phyloP scores from a whole-genome alignment of 306 rosid genomes.

The Begonia peltatifolia region DNA sequence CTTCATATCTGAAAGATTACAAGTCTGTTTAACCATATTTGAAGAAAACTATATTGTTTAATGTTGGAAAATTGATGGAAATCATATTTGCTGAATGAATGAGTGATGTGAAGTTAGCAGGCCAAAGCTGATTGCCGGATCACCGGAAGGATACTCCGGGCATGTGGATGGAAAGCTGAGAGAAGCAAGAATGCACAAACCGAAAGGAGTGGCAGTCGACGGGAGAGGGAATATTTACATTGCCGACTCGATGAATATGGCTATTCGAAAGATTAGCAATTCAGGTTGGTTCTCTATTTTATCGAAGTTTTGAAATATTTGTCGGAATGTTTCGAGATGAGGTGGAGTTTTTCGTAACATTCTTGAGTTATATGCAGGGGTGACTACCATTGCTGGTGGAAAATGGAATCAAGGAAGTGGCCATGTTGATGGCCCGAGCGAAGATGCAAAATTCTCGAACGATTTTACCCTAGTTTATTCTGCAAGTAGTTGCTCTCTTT shows the following conservation, averaged over 20 bases:
- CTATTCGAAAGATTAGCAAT: conserved; percentile 82
- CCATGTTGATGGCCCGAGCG: conserved; percentile 97
- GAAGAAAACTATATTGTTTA: conserved; percentile 1
- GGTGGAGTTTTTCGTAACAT: no score
- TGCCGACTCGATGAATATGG: conserved; percentile 96
- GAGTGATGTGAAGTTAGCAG: conserved; percentile 56
- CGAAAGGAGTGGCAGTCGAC: conserved; percentile 79
- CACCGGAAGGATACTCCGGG: conserved; percentile 78
- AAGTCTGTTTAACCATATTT: not conserved
- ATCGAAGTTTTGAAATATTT: no score
- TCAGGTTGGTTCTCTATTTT: conserved; percentile 26
- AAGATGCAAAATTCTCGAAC: conserved; percentile 84
- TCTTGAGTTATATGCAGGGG: conserved; percentile 32
- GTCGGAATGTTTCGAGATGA: no score
- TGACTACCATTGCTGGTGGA: conserved; percentile 98
- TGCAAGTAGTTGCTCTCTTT: conserved; percentile 73
- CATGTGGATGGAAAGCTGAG: conserved; percentile 84
- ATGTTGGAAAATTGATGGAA: not conserved
- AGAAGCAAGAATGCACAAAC: conserved; percentile 90
- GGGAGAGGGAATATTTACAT: conserved; percentile 75
- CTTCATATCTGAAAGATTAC: not conserved
- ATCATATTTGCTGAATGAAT: conserved; percentile 15
- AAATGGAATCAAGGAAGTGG: conserved; percentile 67
- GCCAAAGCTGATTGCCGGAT: conserved; percentile 84
- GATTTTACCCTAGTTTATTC: conserved; percentile 76